Evolutionary conservation across 495 filamentous ascomycete species (phyloP).

Genomic region (Xylaria acuta): DNA sequence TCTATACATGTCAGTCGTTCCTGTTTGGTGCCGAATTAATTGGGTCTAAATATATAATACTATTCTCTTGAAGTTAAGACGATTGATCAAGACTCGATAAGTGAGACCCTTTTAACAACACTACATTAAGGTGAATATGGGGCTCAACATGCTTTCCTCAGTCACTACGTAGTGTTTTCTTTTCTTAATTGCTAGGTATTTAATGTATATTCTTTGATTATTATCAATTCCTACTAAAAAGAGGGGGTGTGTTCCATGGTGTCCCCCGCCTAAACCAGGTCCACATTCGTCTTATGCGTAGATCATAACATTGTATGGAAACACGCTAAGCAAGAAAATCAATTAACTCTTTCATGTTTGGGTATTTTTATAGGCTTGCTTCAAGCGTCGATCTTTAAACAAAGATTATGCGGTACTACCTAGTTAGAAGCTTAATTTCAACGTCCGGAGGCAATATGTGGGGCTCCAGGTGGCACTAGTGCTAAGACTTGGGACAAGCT

Average conservation of each 20-base stretch:
- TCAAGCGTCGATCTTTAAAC: too few relatives aligned
- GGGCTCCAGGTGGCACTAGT: conserved; percentile 4
- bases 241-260: too few relatives aligned
- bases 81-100: background rate
- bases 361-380: background rate
- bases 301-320: too few relatives aligned
- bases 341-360: too few relatives aligned
- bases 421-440: background rate
- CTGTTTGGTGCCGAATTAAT: background rate
- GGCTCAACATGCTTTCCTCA: background rate
- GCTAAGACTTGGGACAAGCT: background rate
- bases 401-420: too few relatives aligned
- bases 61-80: background rate
- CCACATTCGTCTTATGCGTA: too few relatives aligned
- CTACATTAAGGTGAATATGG: background rate
- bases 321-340: too few relatives aligned
- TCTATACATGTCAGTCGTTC: background rate
- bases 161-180: background rate
- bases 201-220: too few relatives aligned
- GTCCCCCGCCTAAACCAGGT: too few relatives aligned
- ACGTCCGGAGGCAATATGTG: background rate
- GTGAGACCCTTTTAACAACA: background rate
- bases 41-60: conserved; percentile 7
- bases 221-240: too few relatives aligned
- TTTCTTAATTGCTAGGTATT: too few relatives aligned